Percentiles rank a stretch among this genome's conserved stretches.
phyloP scores from a whole-genome alignment of 2,329 filamentous ascomycete genomes.

The Beauveria scarabaeidicola region DNA sequence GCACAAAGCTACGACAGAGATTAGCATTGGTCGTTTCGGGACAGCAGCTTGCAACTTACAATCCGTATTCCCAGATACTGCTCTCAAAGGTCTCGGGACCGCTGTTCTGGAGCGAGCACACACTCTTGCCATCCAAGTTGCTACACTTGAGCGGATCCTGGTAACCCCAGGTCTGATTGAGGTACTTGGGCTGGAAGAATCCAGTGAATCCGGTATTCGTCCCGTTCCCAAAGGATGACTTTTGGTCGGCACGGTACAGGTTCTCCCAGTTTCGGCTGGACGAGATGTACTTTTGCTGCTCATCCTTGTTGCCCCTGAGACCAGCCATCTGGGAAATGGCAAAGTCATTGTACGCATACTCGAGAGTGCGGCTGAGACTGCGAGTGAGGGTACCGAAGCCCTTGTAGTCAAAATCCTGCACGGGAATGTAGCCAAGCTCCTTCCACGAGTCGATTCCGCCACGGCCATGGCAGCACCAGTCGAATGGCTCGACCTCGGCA shows the following conservation, averaged over 20 bases:
- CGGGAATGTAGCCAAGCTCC: conserved; percentile 59
- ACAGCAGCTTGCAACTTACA: conserved; percentile 32
- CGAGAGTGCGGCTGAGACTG: conserved; percentile 63
- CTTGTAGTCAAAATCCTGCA: conserved; percentile 55
- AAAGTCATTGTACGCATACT: conserved; percentile 73
- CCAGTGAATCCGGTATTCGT: conserved; percentile 57
- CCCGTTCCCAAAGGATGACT: conserved; percentile 42
- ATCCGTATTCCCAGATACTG: conserved; percentile 65
- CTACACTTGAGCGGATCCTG: conserved; percentile 61
- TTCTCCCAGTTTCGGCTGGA: conserved; percentile 60
- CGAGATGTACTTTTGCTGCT: conserved; percentile 50
- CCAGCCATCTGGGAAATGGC: conserved; percentile 56
- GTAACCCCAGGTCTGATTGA: conserved; percentile 59
- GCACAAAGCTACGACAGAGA: conserved; percentile 34
- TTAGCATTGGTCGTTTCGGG: neutral
- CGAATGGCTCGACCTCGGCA: conserved; percentile 59
- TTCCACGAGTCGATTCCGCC: conserved; percentile 69
- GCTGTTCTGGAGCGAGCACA: conserved; percentile 51
- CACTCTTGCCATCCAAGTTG: conserved; percentile 42
- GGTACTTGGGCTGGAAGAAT: conserved; percentile 60
- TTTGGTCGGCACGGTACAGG: conserved; percentile 52
- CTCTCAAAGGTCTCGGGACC: conserved; percentile 65
- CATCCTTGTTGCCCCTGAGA: conserved; percentile 42
- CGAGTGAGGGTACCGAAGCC: conserved; percentile 64
- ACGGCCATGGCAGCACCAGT: conserved; percentile 63